Conservation (phyloP, 2,329 filamentous ascomycete species). For the Claviceps sp. region DNA sequence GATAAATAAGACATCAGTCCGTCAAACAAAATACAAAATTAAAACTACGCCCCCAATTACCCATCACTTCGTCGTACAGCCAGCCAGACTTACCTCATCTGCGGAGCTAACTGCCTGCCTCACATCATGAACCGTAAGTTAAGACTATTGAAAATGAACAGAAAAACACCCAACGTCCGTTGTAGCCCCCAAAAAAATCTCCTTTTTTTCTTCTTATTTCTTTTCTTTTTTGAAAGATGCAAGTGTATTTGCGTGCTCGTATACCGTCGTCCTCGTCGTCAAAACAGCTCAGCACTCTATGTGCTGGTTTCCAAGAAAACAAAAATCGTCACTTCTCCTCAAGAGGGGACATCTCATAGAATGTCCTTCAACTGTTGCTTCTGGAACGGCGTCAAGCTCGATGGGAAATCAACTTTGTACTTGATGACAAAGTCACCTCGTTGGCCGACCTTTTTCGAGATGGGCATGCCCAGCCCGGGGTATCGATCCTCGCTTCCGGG, state of each 20-base stretch:
- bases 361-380: slow-evolving; percentile 73
- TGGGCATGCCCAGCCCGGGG: slow-evolving; percentile 83
- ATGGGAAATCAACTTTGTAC: slow-evolving; percentile 89
- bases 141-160: not conserved
- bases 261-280: not conserved
- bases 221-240: not conserved
- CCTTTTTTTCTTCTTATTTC: not conserved
- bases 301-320: not conserved
- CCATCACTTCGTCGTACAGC: too few relatives aligned
- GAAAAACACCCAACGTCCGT: slow-evolving; percentile 1
- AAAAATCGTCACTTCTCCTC: not conserved
- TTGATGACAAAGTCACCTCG: slow-evolving; percentile 80
- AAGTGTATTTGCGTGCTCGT: not conserved
- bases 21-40: too few relatives aligned
- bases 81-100: not conserved
- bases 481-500: slow-evolving; percentile 72
- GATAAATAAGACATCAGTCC: too few relatives aligned
- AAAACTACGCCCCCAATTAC: too few relatives aligned
- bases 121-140: not conserved
- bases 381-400: slow-evolving; percentile 59
- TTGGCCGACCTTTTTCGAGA: slow-evolving; percentile 75
- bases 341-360: slow-evolving; percentile 33
- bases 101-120: not conserved
- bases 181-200: not conserved
- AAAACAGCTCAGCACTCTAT: slow-evolving; percentile 1